Evolutionary conservation across 1,284 basidiomycete genomes (phyloP), one percentile per base, ranked within the genome.

Genomic region (Fereydounia khargensis): DNA sequence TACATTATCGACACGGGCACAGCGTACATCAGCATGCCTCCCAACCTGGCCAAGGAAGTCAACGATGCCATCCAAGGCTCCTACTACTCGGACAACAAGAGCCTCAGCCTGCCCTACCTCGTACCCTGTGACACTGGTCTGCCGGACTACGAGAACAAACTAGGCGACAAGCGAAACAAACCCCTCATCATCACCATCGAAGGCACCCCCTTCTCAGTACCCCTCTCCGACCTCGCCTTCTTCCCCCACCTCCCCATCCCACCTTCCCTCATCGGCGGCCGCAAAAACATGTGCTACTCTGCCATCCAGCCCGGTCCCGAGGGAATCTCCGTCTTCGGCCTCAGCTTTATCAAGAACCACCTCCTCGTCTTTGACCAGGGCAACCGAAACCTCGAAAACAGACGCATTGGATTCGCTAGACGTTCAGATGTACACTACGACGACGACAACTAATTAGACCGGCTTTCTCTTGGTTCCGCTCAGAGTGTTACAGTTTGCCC

Each of bases 261-360:
- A 8, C 35, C 56, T 14, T 28, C 49, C 9, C 37, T 39, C 11
- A 47, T 56, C 16, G 54, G 53, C n/a, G 60, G 64, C 24, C 39
- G 34, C 30, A 38, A 44, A 13, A 38, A 39, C 47, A 43, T 63
- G 48, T 68, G 65, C 53, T 55, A 57, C 47, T 56, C 51, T 27
- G 52, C 59, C 32, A 55, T 68, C 62, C 65, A 68, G 36, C 43
- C 33, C 4, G 62, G 62, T 5, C 58, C 58, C 2, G 47, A 48
- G 8, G 46, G 43, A 33, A 44, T 65, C 45, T 53, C 58, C 10
- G 49, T 68, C 46, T 28, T 68, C 21, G 65, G 65, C 17, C 36
- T 56, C 35, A 59, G 53, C 47, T 68, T 65, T 32, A 56, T 68
- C 54, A 65, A 65, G 59, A 65, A 65, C 42, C 60, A 63, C 46